phyloP scores from a whole-genome alignment of 1,284 basidiomycete genomes.

The Ceratobasidium papillatum region DNA sequence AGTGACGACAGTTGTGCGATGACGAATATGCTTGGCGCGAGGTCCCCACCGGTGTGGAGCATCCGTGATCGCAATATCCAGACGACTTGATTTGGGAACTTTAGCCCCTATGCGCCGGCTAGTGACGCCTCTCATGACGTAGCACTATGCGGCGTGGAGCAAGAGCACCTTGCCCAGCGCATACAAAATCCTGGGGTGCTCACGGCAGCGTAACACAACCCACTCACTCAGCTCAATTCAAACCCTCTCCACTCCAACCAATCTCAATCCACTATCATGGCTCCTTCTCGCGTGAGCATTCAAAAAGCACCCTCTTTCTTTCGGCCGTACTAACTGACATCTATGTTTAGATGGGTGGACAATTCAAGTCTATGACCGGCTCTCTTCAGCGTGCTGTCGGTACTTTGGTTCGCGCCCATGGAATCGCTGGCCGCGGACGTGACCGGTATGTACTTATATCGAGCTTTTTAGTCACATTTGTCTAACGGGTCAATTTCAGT shows the following conservation, averaged over 20 bases:
- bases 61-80: conserved; percentile 4
- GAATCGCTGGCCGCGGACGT: conserved; percentile 34
- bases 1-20: not conserved
- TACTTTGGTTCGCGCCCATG: conserved; percentile 36
- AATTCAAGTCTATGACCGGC: conserved; percentile 35
- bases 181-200: conserved; percentile 13
- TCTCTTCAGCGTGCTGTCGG: conserved; percentile 36
- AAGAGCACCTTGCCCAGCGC: not conserved
- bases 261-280: conserved; percentile 18
- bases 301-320: not conserved
- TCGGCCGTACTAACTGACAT: not conserved
- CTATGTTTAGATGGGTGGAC: conserved; percentile 33
- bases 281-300: conserved; percentile 39
- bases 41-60: conserved; percentile 14
- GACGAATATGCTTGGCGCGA: conserved; percentile 10
- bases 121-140: conserved; percentile 14
- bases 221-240: conserved; percentile 9
- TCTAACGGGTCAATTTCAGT: conserved; percentile 8
- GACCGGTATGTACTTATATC: conserved; percentile 9
- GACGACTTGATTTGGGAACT: not conserved
- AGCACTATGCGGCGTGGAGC: not conserved
- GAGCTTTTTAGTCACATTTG: not conserved
- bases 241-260: not conserved
- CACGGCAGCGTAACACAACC: conserved; percentile 36
- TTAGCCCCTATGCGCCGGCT: not conserved